phyloP scores from a whole-genome alignment of 441 rosid species.

The Daphne laureola region DNA sequence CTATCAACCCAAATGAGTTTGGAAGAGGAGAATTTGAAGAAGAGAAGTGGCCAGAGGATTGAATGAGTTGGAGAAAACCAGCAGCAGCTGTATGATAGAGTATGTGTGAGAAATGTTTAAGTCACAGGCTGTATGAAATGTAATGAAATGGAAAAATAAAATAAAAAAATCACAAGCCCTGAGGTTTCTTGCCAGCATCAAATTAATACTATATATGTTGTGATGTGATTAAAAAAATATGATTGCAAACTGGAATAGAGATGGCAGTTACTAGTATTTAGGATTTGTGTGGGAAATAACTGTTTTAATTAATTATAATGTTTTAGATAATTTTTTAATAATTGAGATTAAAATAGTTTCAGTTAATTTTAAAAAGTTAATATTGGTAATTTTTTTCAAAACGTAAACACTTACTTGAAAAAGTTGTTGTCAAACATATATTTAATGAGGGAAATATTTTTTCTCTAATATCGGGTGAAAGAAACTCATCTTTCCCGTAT shows the following conservation, averaged over 20 bases:
- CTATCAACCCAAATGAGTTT: background rate
- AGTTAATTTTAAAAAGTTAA: no score
- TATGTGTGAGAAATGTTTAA: constrained; percentile 18
- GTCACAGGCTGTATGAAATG: constrained; percentile 20
- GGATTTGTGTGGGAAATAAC: no score
- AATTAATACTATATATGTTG: no score
- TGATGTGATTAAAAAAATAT: constrained; percentile 13
- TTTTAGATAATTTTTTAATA: no score
- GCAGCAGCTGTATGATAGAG: constrained; percentile 15
- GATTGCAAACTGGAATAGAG: constrained; percentile 32
- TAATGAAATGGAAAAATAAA: constrained; percentile 24
- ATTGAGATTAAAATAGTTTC: no score
- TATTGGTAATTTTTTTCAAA: no score
- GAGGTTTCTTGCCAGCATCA: constrained; percentile 36
- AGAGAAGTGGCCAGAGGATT: constrained; percentile 10
- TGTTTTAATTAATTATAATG: no score
- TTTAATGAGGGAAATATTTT: no score
- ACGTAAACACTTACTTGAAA: no score
- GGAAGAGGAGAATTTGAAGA: constrained; percentile 1
- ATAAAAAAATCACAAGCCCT: constrained; percentile 4
- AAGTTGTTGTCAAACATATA: no score
- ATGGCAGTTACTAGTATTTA: constrained; percentile 29
- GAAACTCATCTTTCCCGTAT: no score
- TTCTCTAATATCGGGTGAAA: no score
- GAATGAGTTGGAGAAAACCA: constrained; percentile 20